Conservation (phyloP, 2,329 filamentous ascomycete species). For the Fusarium dimerum region DNA sequence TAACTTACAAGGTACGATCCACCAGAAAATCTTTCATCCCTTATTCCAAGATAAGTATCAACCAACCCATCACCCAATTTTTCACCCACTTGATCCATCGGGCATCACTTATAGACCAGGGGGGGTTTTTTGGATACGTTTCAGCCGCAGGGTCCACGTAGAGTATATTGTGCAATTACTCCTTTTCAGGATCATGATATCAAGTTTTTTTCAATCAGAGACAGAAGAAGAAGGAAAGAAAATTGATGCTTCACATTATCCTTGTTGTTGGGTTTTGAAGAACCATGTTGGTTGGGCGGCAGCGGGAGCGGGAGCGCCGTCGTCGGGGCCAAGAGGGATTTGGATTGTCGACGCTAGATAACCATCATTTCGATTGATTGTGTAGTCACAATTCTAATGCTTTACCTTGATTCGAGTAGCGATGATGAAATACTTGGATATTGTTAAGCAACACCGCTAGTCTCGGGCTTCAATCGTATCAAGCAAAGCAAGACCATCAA, state of each 20-base stretch:
- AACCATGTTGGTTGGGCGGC: conserved; percentile 17
- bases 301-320: conserved; percentile 13
- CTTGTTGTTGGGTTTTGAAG: conserved; percentile 13
- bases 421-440: background rate
- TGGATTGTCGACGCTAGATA: too few species aligned
- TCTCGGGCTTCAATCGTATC: too few species aligned
- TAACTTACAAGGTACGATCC: too few species aligned
- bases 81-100: background rate
- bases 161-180: too few species aligned
- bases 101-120: background rate
- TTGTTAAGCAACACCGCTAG: too few species aligned
- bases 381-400: too few species aligned
- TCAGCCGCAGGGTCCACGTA: background rate
- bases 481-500: conserved; percentile 4
- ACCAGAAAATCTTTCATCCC: too few species aligned
- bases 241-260: background rate
- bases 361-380: too few species aligned
- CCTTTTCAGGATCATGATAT: background rate
- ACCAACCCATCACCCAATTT: background rate
- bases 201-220: too few species aligned
- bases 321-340: background rate
- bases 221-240: too few species aligned
- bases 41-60: too few species aligned
- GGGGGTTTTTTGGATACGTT: background rate
- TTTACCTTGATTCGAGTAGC: background rate